phyloP scores from a whole-genome alignment of 352 stramenopile species.

The Pythium brassicae region DNA sequence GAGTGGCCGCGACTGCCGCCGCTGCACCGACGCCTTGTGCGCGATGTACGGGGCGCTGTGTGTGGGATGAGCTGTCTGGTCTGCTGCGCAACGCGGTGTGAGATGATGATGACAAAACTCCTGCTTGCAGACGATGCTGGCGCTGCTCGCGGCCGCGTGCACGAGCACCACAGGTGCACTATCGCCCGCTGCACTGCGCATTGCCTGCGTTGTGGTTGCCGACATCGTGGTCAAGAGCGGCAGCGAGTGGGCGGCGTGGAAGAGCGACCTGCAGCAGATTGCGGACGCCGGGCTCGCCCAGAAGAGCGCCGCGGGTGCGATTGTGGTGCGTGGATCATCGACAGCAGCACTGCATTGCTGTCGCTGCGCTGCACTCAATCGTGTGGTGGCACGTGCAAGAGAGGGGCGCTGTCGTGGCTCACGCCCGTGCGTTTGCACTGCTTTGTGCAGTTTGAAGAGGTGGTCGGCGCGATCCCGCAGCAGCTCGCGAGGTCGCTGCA shows the following conservation, averaged over 20 bases:
- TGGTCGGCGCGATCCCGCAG: constrained; percentile 42
- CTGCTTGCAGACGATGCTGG: constrained; percentile 32
- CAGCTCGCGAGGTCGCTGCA: constrained; percentile 30
- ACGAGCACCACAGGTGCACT: constrained; percentile 13
- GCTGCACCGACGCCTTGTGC: constrained; percentile 35
- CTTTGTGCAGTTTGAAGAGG: constrained; percentile 35
- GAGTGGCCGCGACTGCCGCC: constrained; percentile 34
- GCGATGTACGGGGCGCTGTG: constrained; percentile 24
- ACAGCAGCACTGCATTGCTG: no score
- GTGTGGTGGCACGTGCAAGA: no score
- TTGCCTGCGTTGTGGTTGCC: constrained; percentile 43
- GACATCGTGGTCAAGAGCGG: constrained; percentile 46
- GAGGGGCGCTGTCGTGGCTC: no score
- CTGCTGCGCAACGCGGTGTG: no score
- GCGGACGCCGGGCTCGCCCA: constrained; percentile 31
- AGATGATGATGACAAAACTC: background rate
- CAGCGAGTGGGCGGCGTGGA: constrained; percentile 39
- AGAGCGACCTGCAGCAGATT: constrained; percentile 39
- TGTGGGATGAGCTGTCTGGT: background rate
- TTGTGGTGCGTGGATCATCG: constrained; percentile 30
- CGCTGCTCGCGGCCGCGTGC: constrained; percentile 33
- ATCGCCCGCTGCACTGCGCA: constrained; percentile 23
- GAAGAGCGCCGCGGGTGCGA: constrained; percentile 24
- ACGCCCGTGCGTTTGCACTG: no score
- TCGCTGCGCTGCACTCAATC: no score